phyloP scores from a whole-genome alignment of 2,329 filamentous ascomycete species.

The Coniochaeta sp. region DNA sequence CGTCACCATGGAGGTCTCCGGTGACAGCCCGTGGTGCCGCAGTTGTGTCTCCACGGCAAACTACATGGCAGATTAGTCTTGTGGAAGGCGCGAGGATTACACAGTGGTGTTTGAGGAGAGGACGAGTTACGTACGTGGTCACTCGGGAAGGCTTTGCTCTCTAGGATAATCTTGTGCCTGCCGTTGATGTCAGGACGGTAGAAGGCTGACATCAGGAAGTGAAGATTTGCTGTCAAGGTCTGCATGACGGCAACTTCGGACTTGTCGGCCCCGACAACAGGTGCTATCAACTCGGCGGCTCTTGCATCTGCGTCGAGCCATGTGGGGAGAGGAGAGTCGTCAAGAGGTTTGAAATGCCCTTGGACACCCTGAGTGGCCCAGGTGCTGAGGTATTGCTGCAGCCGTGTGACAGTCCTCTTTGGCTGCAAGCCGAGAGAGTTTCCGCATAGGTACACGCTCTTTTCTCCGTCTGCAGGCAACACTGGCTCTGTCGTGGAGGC shows the following conservation, averaged over 20 bases:
- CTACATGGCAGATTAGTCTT: slow-evolving; percentile 27
- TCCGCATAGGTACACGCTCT: slow-evolving; percentile 64
- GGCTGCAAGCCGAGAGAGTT: slow-evolving; percentile 75
- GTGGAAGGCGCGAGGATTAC: background rate
- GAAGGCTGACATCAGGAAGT: slow-evolving; percentile 71
- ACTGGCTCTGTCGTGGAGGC: background rate
- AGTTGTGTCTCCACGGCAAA: slow-evolving; percentile 74
- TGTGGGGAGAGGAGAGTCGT: slow-evolving; percentile 51
- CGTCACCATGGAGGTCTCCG: slow-evolving; percentile 58
- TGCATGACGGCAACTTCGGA: slow-evolving; percentile 74
- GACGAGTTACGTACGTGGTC: slow-evolving; percentile 53
- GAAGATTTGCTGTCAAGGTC: slow-evolving; percentile 70
- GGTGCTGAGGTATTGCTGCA: slow-evolving; percentile 61
- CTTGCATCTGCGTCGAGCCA: slow-evolving; percentile 68
- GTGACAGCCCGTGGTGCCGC: slow-evolving; percentile 55
- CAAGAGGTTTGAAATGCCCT: slow-evolving; percentile 62
- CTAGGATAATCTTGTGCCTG: slow-evolving; percentile 67
- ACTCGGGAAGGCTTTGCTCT: slow-evolving; percentile 74
- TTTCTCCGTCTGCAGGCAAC: background rate
- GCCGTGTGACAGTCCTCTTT: slow-evolving; percentile 52
- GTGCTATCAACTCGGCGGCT: slow-evolving; percentile 58
- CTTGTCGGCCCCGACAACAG: slow-evolving; percentile 60
- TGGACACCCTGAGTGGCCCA: slow-evolving; percentile 73
- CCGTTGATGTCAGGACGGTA: slow-evolving; percentile 56
- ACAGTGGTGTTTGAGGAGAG: background rate